Evolutionary conservation across 306 rosid species (phyloP), one percentile per base, ranked within the genome.

Genomic region (Castanea mollissima): DNA sequence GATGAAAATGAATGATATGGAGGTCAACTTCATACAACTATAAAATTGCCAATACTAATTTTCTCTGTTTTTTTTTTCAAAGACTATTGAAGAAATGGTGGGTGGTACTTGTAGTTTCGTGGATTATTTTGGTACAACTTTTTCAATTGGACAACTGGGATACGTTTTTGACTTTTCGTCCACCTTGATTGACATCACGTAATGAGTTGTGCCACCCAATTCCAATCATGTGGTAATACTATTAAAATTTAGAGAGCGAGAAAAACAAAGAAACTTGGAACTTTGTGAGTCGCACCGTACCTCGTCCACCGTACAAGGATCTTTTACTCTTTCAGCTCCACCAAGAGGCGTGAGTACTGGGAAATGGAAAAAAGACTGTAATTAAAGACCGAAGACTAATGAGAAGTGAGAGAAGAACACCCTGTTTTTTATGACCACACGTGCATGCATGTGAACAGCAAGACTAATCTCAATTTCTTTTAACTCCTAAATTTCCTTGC

Each of bases 261-360:
- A 7, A 8, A 34, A 34, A 41, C 46, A 41, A 41, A 41, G 46
- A 41, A 69, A 78, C 90, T 84, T 85, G 91, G 87, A 69, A 73
- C 77, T 54, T 69, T 69, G 72, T 71, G 77, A 74, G 86, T 80
- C 74, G 77, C 76, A 80, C 92, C 96, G 96, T 92, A 92, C 93
- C 57, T 79, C 74, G 80, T 78, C 82, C 84, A 80, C 84, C 93
- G 98, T 91, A 91, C 98, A 67, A 76, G 58, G 34, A 38, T 72
- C 88, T 85, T 87, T 87, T 78, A 44, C 35, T 41, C 75, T 6
- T 74, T 74, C 74, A 85, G 82, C 86, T 79, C 65, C 56, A 79
- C 15, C 72, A 49, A 49, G 54, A 15, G 16, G 5, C 16, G 54
- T 49, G 54, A 15, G 54, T 10, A 11, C 5, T 49, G 54, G 54